phyloP scores from a whole-genome alignment of 495 filamentous ascomycete species.

The Xylaria palmicola region DNA sequence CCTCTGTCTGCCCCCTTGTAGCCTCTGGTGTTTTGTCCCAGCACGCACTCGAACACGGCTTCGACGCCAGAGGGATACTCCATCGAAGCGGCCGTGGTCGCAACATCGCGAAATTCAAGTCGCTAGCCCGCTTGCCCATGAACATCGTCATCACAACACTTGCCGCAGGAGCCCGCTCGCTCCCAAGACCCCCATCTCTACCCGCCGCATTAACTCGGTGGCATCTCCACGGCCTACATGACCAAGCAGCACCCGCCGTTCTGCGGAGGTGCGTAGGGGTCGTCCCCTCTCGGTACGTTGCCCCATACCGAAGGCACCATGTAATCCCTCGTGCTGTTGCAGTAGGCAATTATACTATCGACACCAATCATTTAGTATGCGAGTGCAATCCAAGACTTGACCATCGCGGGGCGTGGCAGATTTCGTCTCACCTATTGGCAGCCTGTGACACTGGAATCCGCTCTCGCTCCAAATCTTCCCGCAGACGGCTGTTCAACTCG shows the following conservation, averaged over 20 bases:
- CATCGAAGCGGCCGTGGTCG: conserved; percentile 4
- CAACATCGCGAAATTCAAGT: conserved; percentile 22
- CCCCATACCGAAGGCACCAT: conserved; percentile 99
- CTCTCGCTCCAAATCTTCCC: conserved; percentile 92
- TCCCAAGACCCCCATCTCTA: conserved; percentile 9
- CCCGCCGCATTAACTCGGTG: conserved; percentile 14
- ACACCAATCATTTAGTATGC: conserved; percentile 1
- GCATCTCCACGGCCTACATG: conserved; percentile 59
- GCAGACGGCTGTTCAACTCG: conserved; percentile 89
- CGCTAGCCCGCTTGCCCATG: conserved; percentile 20
- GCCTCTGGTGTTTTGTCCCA: conserved; percentile 25
- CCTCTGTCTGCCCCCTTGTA: conserved; percentile 24
- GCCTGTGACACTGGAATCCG: conserved; percentile 95
- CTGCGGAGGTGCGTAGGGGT: conserved; percentile 94
- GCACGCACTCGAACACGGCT: conserved; percentile 16
- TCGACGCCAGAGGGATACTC: conserved; percentile 15
- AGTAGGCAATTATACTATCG: conserved; percentile 88
- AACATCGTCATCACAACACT: conserved; percentile 22
- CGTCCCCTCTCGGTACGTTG: conserved; percentile 85
- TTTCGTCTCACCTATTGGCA: conserved; percentile 71
- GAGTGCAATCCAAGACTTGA: background rate
- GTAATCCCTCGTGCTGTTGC: conserved; percentile 93
- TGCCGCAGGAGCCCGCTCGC: conserved; percentile 9
- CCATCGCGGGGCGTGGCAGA: background rate
- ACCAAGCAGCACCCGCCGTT: conserved; percentile 87